These are phyloP conservation scores for Alisma plantagoaquatica DNA, from an alignment of 106 monocot genomes.

Conservation along the genomic window DNA sequence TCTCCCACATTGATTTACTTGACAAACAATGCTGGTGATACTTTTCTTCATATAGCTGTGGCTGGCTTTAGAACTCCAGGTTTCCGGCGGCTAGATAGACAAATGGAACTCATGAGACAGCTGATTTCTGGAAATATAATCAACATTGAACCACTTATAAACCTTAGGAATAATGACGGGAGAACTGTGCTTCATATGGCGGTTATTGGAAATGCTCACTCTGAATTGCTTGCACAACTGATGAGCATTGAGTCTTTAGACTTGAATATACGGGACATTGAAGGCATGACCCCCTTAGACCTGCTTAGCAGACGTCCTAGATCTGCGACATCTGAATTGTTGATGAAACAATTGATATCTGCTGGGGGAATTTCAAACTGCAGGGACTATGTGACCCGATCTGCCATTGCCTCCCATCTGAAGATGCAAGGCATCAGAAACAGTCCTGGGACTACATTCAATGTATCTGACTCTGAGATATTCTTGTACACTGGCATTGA, in stretches of 20 bases:
- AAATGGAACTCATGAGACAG: conserved; percentile 68
- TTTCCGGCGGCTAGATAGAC: conserved; percentile 65
- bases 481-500: conserved; percentile 57
- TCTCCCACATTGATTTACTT: conserved; percentile 27
- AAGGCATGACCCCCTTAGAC: conserved; percentile 78
- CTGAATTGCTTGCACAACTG: conserved; percentile 58
- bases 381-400: conserved; percentile 18
- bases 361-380: conserved; percentile 55
- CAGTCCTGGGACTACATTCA: conserved; percentile 79
- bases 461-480: conserved; percentile 76
- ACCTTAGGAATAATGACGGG: conserved; percentile 57
- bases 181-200: conserved; percentile 73
- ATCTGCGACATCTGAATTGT: conserved; percentile 47
- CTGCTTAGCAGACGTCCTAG: conserved; percentile 36
- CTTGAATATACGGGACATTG: conserved; percentile 48
- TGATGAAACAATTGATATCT: conserved; percentile 60
- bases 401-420: conserved; percentile 28
- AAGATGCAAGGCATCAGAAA: conserved; percentile 37
- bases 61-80: conserved; percentile 64
- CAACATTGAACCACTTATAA: conserved; percentile 44
- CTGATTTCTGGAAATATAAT: conserved; percentile 25
- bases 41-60: conserved; percentile 77
- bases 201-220: conserved; percentile 45
- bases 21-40: conserved; percentile 59
- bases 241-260: conserved; percentile 46